These are phyloP conservation scores for Globisporangium yorkense DNA, from an alignment of 352 stramenopile species.

Conservation along the genomic window DNA sequence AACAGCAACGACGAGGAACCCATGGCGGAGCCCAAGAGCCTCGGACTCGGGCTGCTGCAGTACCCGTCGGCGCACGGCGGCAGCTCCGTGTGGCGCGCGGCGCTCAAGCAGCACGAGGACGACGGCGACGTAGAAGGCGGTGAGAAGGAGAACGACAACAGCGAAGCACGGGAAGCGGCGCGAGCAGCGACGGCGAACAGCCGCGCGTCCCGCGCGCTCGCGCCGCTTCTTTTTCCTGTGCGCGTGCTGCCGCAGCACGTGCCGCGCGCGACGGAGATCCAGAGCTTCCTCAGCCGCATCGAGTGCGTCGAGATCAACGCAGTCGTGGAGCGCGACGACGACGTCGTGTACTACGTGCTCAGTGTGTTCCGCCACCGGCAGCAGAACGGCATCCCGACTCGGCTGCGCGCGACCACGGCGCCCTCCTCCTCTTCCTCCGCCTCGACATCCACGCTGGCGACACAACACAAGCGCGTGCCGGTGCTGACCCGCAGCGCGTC, in stretches of 20 bases:
- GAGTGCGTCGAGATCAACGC: constrained; percentile 54
- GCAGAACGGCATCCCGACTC: constrained; percentile 41
- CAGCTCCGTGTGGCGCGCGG: not conserved
- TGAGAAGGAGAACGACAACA: not conserved
- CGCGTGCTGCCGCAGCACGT: constrained; percentile 39
- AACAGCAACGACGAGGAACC: not conserved
- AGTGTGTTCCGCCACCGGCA: constrained; percentile 53
- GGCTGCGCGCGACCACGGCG: constrained; percentile 2
- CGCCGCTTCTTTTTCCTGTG: constrained; percentile 40
- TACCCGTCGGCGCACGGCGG: not conserved
- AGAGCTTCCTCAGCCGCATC: constrained; percentile 48
- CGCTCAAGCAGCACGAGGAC: not conserved
- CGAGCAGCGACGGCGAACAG: constrained; percentile 17
- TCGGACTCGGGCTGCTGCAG: constrained; percentile 2
- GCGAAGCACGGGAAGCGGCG: too few relatives aligned
- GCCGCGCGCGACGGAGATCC: constrained; percentile 49
- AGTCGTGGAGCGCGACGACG: constrained; percentile 38
- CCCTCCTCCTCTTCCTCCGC: not conserved
- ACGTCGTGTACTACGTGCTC: constrained; percentile 48
- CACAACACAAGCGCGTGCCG: not conserved
- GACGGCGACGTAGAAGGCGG: too few relatives aligned
- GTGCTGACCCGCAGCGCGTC: not conserved
- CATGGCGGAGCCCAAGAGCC: not conserved
- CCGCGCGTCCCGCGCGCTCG: constrained; percentile 19
- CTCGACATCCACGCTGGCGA: too few relatives aligned